A percentile compares a stretch with the other conserved stretches of the same genome.
phyloP scores from a whole-genome alignment of 768 basidiomycete species.

The Amanita thiersii region DNA sequence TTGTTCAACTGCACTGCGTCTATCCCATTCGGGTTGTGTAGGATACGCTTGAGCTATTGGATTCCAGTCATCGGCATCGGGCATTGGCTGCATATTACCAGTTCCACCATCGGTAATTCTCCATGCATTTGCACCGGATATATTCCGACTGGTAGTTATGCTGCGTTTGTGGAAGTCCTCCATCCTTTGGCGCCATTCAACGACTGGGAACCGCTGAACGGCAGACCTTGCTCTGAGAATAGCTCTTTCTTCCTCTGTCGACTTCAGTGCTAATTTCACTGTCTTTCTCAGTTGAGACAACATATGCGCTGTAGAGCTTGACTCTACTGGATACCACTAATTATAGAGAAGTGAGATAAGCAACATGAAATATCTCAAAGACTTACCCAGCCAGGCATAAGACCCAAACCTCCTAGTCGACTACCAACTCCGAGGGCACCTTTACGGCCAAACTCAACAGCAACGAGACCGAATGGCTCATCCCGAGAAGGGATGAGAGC shows the following conservation, averaged over 20 bases:
- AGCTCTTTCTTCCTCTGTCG: conserved; percentile 84
- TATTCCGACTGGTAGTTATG: conserved; percentile 58
- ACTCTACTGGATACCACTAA: conserved; percentile 97
- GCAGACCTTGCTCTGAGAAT: conserved; percentile 91
- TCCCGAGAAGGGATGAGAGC: conserved; percentile 94
- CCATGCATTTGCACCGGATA: conserved; percentile 74
- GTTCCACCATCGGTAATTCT: conserved; percentile 60
- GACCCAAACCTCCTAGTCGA: conserved; percentile 87
- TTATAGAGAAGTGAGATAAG: conserved; percentile 7
- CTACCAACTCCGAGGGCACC: conserved; percentile 94
- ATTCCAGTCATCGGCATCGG: conserved; percentile 74
- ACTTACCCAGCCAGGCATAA: conserved; percentile 97
- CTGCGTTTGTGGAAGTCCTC: conserved; percentile 92
- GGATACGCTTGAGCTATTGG: conserved; percentile 60
- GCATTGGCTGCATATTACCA: conserved; percentile 37
- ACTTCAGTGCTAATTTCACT: conserved; percentile 89
- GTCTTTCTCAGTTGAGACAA: conserved; percentile 91
- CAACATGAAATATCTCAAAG: neutral
- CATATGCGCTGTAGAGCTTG: conserved; percentile 88
- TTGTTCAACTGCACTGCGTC: conserved; percentile 40
- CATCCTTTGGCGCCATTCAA: conserved; percentile 94
- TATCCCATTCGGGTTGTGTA: conserved; percentile 72
- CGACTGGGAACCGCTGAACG: conserved; percentile 93
- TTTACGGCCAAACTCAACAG: conserved; percentile 94
- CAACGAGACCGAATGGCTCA: conserved; percentile 92